Percentiles rank a stretch among this genome's conserved stretches.
These are phyloP conservation scores for Lophium mytilinum DNA, from an alignment of 495 filamentous ascomycete species.

Conservation along the genomic window DNA sequence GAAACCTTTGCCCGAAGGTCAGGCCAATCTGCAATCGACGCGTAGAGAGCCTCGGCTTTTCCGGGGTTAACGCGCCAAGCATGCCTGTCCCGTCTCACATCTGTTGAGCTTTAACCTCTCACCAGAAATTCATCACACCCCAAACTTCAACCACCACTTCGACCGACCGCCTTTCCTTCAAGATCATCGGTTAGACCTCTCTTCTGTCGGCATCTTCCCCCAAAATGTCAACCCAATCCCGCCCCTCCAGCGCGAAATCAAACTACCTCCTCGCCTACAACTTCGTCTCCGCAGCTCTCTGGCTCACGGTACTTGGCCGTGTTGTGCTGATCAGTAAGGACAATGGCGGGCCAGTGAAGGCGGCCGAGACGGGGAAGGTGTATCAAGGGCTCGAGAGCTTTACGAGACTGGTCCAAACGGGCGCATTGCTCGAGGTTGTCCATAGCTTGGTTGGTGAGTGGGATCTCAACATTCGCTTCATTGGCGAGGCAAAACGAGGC, in stretches of 20 bases:
- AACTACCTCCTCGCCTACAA: constrained; percentile 80
- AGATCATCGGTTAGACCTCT: no score
- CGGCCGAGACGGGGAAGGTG: constrained; percentile 30
- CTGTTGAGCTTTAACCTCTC: neutral
- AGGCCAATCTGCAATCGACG: no score
- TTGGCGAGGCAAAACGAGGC: neutral
- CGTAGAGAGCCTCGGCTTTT: neutral
- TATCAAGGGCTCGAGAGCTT: constrained; percentile 52
- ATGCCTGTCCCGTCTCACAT: neutral
- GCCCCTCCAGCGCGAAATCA: neutral
- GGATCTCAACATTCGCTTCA: neutral
- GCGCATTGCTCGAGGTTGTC: constrained; percentile 72
- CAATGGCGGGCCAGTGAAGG: constrained; percentile 36
- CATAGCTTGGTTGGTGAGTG: constrained; percentile 62
- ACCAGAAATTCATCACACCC: no score
- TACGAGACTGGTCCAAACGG: constrained; percentile 70
- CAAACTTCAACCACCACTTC: no score
- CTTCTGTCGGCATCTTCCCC: no score
- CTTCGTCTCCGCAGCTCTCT: constrained; percentile 60
- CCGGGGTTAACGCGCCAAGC: neutral
- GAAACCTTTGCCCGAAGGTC: no score
- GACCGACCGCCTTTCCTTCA: no score
- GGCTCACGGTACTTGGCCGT: constrained; percentile 62
- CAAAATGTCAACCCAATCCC: neutral
- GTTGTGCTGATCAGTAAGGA: constrained; percentile 38